phyloP scores from a whole-genome alignment of 1,139 yeast species.

The Pichia sp. region DNA sequence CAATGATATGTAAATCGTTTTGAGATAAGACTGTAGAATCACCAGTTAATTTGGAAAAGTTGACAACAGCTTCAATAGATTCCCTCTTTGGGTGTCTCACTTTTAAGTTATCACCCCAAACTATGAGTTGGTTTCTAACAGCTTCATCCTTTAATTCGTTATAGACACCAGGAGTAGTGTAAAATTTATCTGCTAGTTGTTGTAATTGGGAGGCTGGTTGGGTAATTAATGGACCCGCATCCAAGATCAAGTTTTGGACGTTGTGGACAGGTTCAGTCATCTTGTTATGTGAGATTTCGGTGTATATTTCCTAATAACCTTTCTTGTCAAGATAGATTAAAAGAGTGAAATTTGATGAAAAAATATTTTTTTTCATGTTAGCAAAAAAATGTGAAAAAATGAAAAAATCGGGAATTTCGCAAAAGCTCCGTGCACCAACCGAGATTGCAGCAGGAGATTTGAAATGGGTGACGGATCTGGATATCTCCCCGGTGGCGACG shows the following conservation, averaged over 20 bases:
- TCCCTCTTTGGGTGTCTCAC: slow-evolving; percentile 75
- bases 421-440: too few species aligned
- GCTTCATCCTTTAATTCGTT: slow-evolving; percentile 84
- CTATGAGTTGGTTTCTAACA: slow-evolving; percentile 71
- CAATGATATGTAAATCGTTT: slow-evolving; percentile 91
- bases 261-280: slow-evolving; percentile 22
- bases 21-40: slow-evolving; percentile 84
- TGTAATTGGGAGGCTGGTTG: slow-evolving; percentile 77
- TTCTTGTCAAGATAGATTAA: too few species aligned
- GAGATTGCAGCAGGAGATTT: too few species aligned
- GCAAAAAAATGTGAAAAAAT: too few species aligned
- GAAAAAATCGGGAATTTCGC: too few species aligned
- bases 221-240: slow-evolving; percentile 93
- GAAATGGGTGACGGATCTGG: too few species aligned
- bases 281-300: too few species aligned
- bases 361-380: too few species aligned
- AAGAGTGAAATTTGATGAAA: too few species aligned
- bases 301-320: too few species aligned
- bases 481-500: too few species aligned
- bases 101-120: slow-evolving; percentile 68
- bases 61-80: slow-evolving; percentile 61
- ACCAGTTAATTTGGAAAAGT: slow-evolving; percentile 86
- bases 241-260: slow-evolving; percentile 67
- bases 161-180: slow-evolving; percentile 90
- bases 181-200: slow-evolving; percentile 64